A percentile compares a stretch with the other conserved stretches of the same genome.
phyloP scores from a whole-genome alignment of 2,329 filamentous ascomycete species.

The Rhexocercosporidium sp. region DNA sequence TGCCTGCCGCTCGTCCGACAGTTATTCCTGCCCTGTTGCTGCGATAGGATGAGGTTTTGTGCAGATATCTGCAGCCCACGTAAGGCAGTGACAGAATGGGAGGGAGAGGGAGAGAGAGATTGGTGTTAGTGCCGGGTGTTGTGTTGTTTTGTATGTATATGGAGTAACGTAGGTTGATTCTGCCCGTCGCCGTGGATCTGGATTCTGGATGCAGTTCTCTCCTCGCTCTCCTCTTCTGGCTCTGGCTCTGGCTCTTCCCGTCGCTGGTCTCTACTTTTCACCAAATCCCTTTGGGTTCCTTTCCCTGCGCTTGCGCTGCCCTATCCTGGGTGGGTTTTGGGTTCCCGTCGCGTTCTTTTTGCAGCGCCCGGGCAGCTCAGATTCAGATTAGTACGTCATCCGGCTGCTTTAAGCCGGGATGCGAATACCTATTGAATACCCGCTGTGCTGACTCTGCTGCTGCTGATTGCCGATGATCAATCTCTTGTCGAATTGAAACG shows the following conservation, averaged over 20 bases:
- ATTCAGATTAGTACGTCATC: slow-evolving; percentile 18
- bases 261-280: background rate
- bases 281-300: background rate
- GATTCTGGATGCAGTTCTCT: background rate
- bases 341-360: background rate
- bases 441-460: slow-evolving; percentile 18
- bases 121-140: background rate
- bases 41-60: background rate
- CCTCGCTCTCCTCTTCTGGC: too few relatives aligned
- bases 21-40: background rate
- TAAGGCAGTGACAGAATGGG: background rate
- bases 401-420: slow-evolving; percentile 16
- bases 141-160: slow-evolving; percentile 1
- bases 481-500: background rate
- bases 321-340: too few relatives aligned
- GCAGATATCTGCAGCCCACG: slow-evolving; percentile 5
- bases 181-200: background rate
- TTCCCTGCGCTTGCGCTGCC: too few relatives aligned
- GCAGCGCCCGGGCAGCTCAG: background rate
- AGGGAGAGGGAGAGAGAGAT: background rate
- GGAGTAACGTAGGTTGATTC: too few relatives aligned
- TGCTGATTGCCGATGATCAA: slow-evolving; percentile 12
- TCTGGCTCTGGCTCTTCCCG: too few relatives aligned
- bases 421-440: background rate
- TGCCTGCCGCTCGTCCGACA: background rate